Evolutionary conservation across 495 filamentous ascomycete species (phyloP).

Genomic region (Paragyromitra xinjiangensis): DNA sequence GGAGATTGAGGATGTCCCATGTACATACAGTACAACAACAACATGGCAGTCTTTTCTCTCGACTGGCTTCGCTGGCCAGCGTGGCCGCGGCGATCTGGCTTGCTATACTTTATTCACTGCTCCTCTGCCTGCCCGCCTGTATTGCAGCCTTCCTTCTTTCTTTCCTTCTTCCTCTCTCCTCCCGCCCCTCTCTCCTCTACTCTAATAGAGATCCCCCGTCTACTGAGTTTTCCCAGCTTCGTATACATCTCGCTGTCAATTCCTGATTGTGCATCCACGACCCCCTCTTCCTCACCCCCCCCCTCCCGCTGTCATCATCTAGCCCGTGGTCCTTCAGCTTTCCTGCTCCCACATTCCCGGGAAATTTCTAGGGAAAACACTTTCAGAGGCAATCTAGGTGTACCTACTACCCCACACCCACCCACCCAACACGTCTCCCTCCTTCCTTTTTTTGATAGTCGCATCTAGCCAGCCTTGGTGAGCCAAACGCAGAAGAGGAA

Average conservation of each 20-base stretch:
- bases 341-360: constrained; percentile 47
- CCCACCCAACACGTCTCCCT: constrained; percentile 47
- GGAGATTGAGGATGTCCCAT: constrained; percentile 53
- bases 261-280: constrained; percentile 34
- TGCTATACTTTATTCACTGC: constrained; percentile 49
- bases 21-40: constrained; percentile 54
- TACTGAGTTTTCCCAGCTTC: constrained; percentile 47
- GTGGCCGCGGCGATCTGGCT: constrained; percentile 54
- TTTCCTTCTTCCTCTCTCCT: constrained; percentile 23
- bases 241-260: constrained; percentile 47
- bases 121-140: constrained; percentile 45
- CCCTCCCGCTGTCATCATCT: constrained; percentile 47
- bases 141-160: constrained; percentile 40
- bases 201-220: constrained; percentile 43
- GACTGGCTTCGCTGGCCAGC: constrained; percentile 53
- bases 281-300: constrained; percentile 23
- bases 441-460: constrained; percentile 43
- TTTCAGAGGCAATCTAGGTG: constrained; percentile 36
- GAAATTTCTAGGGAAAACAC: constrained; percentile 39
- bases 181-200: constrained; percentile 20
- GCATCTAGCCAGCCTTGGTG: constrained; percentile 47
- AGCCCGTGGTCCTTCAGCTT: constrained; percentile 43
- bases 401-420: constrained; percentile 50
- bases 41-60: constrained; percentile 48
- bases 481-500: constrained; percentile 44